A percentile compares a stretch with the other conserved stretches of the same genome.
These are phyloP conservation scores for Cyclanthera cordifolia DNA, from an alignment of 306 rosid genomes.

Conservation along the genomic window DNA sequence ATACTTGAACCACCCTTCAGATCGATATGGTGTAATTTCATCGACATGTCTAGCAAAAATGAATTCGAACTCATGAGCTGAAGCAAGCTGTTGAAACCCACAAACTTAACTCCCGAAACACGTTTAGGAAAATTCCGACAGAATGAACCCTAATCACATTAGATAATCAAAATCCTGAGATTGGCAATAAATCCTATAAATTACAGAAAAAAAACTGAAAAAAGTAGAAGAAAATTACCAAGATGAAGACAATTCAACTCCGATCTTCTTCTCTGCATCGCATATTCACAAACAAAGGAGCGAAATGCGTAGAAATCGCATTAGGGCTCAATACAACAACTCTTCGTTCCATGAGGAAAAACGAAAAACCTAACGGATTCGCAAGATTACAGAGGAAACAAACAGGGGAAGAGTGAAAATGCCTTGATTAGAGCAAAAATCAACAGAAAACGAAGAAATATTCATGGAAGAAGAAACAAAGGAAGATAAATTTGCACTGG, in stretches of 20 bases:
- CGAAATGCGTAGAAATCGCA: background rate
- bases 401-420: background rate
- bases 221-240: conserved; percentile 2
- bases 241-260: conserved; percentile 10
- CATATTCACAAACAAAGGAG: background rate
- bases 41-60: conserved; percentile 40
- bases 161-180: background rate
- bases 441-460: background rate
- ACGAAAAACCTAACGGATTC: background rate
- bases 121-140: background rate
- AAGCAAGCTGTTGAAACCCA: background rate
- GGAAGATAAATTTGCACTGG: background rate
- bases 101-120: background rate
- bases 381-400: background rate
- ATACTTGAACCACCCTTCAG: conserved; percentile 37
- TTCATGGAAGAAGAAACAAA: background rate
- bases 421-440: background rate
- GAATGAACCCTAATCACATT: conserved; percentile 8
- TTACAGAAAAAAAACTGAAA: background rate
- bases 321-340: background rate
- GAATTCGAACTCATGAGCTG: conserved; percentile 23
- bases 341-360: background rate
- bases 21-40: conserved; percentile 29
- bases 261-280: conserved; percentile 12
- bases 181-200: background rate